phyloP scores from a whole-genome alignment of 805 yeast species.

The Saccharomycopsis malanga region DNA sequence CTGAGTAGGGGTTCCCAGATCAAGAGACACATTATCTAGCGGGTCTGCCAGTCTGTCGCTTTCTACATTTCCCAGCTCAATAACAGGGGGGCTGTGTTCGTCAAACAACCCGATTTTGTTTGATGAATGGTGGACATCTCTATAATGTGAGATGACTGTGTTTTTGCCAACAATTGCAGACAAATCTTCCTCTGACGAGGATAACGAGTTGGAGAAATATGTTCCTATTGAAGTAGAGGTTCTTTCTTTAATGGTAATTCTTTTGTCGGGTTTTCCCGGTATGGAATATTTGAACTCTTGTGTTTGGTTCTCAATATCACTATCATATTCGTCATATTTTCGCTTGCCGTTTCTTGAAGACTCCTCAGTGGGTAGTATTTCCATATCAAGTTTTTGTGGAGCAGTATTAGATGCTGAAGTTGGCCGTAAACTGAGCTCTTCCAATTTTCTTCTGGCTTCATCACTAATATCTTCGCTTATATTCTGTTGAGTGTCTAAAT shows the following conservation, averaged over 20 bases:
- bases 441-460: neutral
- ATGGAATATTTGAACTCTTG: neutral
- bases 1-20: neutral
- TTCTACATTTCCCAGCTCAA: neutral
- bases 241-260: neutral
- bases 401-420: no score
- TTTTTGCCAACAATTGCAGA: neutral
- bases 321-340: neutral
- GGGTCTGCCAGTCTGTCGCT: neutral
- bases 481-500: no score
- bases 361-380: neutral
- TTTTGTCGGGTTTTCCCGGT: neutral
- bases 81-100: neutral
- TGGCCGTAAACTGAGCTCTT: neutral
- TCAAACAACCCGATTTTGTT: neutral
- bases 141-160: neutral
- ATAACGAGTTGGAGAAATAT: neutral
- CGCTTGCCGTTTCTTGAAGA: neutral
- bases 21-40: neutral
- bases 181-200: neutral
- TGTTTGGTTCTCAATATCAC: neutral
- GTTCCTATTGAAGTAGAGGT: neutral
- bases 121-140: no score
- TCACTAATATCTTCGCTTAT: no score
- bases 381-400: neutral